Evolutionary conservation across 1,139 yeast species (phyloP).

Genomic region (Suhomyces taliae): DNA sequence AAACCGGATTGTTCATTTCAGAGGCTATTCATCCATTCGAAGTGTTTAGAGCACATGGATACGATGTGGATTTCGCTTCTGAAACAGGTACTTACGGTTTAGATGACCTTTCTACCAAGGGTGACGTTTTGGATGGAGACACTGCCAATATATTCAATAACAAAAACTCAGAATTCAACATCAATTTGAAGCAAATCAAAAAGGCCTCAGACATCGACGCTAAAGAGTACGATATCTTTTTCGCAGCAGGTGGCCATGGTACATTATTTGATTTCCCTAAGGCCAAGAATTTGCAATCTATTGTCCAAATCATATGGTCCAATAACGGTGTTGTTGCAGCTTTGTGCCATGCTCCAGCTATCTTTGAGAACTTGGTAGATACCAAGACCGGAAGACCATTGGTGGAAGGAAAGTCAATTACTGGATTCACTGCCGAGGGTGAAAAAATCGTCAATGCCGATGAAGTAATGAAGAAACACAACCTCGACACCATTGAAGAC

Average conservation of each 20-base stretch:
- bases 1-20: constrained; percentile 20
- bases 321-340: constrained; percentile 23
- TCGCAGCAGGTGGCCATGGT: constrained; percentile 27
- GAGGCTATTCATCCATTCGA: constrained; percentile 24
- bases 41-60: constrained; percentile 15
- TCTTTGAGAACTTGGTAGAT: constrained; percentile 17
- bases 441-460: constrained; percentile 15
- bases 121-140: constrained; percentile 17
- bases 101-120: constrained; percentile 19
- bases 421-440: constrained; percentile 24
- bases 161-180: constrained; percentile 16
- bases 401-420: constrained; percentile 18
- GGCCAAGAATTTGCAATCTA: constrained; percentile 17
- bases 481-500: constrained; percentile 15
- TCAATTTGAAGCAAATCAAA: constrained; percentile 15
- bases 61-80: constrained; percentile 22
- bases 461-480: constrained; percentile 11
- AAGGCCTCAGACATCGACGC: constrained; percentile 18
- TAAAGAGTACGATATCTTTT: constrained; percentile 20
- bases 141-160: constrained; percentile 14
- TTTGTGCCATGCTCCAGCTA: constrained; percentile 24
- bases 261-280: constrained; percentile 22
- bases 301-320: constrained; percentile 17
- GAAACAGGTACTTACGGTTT: constrained; percentile 24
- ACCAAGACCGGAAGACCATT: constrained; percentile 17